A percentile compares a stretch with the other conserved stretches of the same genome.
Conservation (phyloP, 2,329 filamentous ascomycete species). For the Cladophialophora psammophila region DNA sequence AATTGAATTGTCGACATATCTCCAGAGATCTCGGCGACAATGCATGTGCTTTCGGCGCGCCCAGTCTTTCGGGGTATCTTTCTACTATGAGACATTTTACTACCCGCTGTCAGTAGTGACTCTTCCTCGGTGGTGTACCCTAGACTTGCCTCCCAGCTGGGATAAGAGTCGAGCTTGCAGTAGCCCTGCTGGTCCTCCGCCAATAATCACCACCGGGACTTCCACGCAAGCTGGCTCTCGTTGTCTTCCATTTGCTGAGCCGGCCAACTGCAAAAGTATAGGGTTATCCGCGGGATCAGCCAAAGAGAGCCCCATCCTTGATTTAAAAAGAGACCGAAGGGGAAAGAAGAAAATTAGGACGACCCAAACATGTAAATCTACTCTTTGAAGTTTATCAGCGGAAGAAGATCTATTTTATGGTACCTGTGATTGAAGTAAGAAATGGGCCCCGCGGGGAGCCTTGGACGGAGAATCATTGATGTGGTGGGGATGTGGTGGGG, state of each 20-base stretch:
- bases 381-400: background rate
- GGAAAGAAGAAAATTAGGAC: background rate
- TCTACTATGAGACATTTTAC: slow-evolving; percentile 38
- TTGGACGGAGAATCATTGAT: background rate
- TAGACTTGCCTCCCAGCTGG: slow-evolving; percentile 42
- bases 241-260: background rate
- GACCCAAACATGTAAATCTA: background rate
- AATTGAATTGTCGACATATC: slow-evolving; percentile 42
- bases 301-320: slow-evolving; percentile 3
- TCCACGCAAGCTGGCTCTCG: background rate
- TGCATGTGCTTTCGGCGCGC: slow-evolving; percentile 44
- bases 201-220: slow-evolving; percentile 48
- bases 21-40: slow-evolving; percentile 44
- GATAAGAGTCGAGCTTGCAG: slow-evolving; percentile 47
- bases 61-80: slow-evolving; percentile 41
- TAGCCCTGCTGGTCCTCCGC: slow-evolving; percentile 49
- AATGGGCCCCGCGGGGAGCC: background rate
- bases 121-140: background rate
- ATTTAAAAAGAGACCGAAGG: background rate
- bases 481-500: background rate
- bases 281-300: background rate
- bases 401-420: background rate
- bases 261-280: background rate
- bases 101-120: slow-evolving; percentile 35
- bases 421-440: background rate